Conservation (phyloP, 768 basidiomycete species). For the Myochromella boudieri region DNA sequence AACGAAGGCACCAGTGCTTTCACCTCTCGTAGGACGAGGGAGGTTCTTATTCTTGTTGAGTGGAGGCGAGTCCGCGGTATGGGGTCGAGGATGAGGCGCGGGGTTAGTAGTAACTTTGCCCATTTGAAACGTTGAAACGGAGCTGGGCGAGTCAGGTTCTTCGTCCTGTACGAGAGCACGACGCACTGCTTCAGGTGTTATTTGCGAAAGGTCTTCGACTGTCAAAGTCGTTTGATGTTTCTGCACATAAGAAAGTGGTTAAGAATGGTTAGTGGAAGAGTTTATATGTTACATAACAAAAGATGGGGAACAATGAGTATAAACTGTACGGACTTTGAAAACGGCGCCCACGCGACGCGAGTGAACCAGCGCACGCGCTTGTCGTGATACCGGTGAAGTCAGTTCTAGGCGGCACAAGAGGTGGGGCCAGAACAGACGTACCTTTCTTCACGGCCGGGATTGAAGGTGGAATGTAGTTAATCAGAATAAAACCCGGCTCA, state of each 20-base stretch:
- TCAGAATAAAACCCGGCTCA: conserved; percentile 38
- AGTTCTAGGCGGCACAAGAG: conserved; percentile 3
- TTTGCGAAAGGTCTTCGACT: conserved; percentile 41
- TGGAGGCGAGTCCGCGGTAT: conserved; percentile 5
- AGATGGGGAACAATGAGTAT: conserved; percentile 20
- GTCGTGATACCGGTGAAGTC: conserved; percentile 9
- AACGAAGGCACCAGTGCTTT: conserved; percentile 14
- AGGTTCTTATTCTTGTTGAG: conserved; percentile 19
- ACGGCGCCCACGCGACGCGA: conserved; percentile 45
- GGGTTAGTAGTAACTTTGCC: conserved; percentile 11
- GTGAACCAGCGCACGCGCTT: conserved; percentile 48
- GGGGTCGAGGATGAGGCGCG: not conserved
- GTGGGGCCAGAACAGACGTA: conserved; percentile 15
- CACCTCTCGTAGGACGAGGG: conserved; percentile 11
- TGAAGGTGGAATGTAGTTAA: conserved; percentile 45
- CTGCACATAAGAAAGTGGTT: conserved; percentile 26
- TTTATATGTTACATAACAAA: conserved; percentile 13
- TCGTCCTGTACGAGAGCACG: conserved; percentile 28
- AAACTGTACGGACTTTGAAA: conserved; percentile 38
- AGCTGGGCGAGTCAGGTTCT: conserved; percentile 23
- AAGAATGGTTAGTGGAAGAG: not conserved
- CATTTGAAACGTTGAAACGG: conserved; percentile 12
- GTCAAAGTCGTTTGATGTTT: conserved; percentile 46
- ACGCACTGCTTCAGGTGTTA: conserved; percentile 40
- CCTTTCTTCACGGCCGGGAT: conserved; percentile 37